phyloP scores from a whole-genome alignment of 2,329 filamentous ascomycete species.

The Fonsecaea nubica region DNA sequence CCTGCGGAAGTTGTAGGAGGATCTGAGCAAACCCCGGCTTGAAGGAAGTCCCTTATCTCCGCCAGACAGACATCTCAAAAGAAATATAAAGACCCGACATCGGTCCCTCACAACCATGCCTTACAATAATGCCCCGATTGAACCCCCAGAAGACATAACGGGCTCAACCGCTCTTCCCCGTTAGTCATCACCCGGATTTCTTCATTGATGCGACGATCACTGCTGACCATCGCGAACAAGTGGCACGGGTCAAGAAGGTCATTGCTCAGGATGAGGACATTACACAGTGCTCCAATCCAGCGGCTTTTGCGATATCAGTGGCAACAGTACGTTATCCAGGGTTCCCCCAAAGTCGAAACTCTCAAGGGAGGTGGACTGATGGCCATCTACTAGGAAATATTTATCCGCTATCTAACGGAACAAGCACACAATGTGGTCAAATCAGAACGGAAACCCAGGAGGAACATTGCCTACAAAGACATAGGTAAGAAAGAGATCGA shows the following conservation, averaged over 20 bases:
- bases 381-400: slow-evolving; percentile 74
- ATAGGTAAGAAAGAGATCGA: slow-evolving; percentile 65
- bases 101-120: slow-evolving; percentile 65
- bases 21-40: not conserved
- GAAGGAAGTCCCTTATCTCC: not conserved
- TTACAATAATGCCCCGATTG: slow-evolving; percentile 85
- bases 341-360: not conserved
- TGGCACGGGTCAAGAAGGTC: slow-evolving; percentile 95
- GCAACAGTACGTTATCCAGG: slow-evolving; percentile 72
- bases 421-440: slow-evolving; percentile 88
- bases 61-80: not conserved
- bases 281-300: slow-evolving; percentile 85
- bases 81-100: not conserved
- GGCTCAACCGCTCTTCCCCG: slow-evolving; percentile 84
- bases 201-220: not conserved
- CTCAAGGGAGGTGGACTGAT: not conserved
- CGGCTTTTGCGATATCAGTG: slow-evolving; percentile 89
- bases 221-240: slow-evolving; percentile 56
- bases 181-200: slow-evolving; percentile 57
- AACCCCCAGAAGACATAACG: slow-evolving; percentile 79
- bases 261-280: slow-evolving; percentile 88
- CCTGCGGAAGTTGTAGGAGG: not conserved
- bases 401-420: slow-evolving; percentile 87
- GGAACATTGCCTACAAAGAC: slow-evolving; percentile 96
- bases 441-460: slow-evolving; percentile 85